Base-by-base conservation (phyloP, 176 grass and related monocot species). In the Hordeum marinum region DNA sequence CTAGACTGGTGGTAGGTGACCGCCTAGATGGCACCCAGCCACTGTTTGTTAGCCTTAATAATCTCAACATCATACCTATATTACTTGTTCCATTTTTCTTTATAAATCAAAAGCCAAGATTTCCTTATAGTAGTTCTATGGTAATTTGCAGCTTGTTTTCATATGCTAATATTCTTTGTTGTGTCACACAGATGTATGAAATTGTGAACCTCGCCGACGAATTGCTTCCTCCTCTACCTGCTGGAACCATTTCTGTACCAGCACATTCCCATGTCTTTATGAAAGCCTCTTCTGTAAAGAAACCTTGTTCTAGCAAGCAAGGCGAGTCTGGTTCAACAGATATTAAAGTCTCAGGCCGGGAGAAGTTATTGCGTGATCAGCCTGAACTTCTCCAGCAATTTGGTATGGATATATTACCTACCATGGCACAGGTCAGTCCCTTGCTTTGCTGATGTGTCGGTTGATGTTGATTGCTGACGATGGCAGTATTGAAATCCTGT, bases 331-430 rank as follows among this genome's bases (percentile, higher is more conserved):
- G 48, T 92, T 76, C 31, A 87, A 75, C 50, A 41, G 80, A 63
- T 72, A 82, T 52, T 88, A 86, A 94, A 77, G 50, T 72, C 29
- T 90, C 94, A 76, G 84, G 86, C n/a, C 84, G 73, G 68, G 92
- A 92, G 84, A 97, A 94, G 80, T 87, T 97, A 89, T 72, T 97
- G 55, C 68, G 52, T 76, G 92, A 94, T 37, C 94, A 97, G 77
- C 94, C 94, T 82, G 94, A 97, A 82, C 94, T 97, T 84, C 83
- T 97, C 3, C 85, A 92, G 76, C 92, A 97, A 80, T 97, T 97
- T 89, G 92, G 90, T 74, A 91, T 90, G 83, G 92, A 97, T 45
- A 80, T 97, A 65, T 89, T 97, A 76, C 92, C 94, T 87, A 88
- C 87, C 39, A 81, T 97, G 85, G 92, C 81, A 78, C 92, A 97